A percentile compares a stretch with the other conserved stretches of the same genome.
Conservation (phyloP, 768 basidiomycete species). For the Lactarius tabidus region DNA sequence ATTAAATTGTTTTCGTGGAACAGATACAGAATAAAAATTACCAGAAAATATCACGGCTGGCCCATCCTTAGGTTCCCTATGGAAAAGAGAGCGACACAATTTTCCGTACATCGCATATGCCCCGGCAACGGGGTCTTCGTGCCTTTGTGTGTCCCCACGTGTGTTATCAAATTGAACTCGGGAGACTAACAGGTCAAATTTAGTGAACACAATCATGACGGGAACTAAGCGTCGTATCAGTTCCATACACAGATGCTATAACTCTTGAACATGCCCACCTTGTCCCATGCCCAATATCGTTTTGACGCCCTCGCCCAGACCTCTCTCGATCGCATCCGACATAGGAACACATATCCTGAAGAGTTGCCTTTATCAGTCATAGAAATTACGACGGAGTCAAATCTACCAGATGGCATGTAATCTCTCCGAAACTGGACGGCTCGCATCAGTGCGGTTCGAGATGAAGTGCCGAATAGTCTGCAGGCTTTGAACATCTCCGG, state of each 20-base stretch:
- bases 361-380: not conserved
- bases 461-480: conserved; percentile 1
- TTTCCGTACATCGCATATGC: not conserved
- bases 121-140: not conserved
- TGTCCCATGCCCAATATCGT: not conserved
- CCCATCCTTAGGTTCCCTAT: not conserved
- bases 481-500: not conserved
- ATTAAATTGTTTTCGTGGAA: not conserved
- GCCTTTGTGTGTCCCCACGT: not conserved
- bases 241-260: not conserved
- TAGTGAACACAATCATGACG: conserved; percentile 6
- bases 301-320: not conserved
- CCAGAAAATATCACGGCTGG: not conserved
- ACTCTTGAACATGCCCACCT: not conserved
- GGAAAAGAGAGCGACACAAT: not conserved
- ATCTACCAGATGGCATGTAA: conserved; percentile 15
- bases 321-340: not conserved
- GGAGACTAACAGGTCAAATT: conserved; percentile 2
- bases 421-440: not conserved
- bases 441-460: not conserved
- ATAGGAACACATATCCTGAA: conserved; percentile 10
- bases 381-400: not conserved
- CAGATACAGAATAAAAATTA: not conserved
- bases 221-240: conserved; percentile 3
- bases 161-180: not conserved